phyloP scores from a whole-genome alignment of 768 basidiomycete genomes.

The Astraeus odoratus region DNA sequence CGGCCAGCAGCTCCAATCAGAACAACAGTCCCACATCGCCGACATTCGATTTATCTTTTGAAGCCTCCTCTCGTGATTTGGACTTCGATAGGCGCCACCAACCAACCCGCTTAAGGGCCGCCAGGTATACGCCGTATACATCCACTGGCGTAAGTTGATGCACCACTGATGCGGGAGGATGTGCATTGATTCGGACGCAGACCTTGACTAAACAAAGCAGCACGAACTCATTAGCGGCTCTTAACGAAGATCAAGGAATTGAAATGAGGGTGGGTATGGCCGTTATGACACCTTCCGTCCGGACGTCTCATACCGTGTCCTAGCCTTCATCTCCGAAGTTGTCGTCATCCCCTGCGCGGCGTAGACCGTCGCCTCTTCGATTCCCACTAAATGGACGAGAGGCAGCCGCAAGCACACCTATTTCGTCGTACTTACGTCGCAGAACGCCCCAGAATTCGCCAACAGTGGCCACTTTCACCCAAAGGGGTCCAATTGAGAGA shows the following conservation, averaged over 20 bases:
- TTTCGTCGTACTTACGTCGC: slow-evolving; percentile 73
- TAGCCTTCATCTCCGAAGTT: slow-evolving; percentile 30
- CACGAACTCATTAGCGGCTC: slow-evolving; percentile 30
- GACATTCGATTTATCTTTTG: slow-evolving; percentile 29
- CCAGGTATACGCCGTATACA: slow-evolving; percentile 26
- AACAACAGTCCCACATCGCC: slow-evolving; percentile 24
- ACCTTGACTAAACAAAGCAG: slow-evolving; percentile 40
- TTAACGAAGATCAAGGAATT: slow-evolving; percentile 19
- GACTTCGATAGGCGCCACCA: slow-evolving; percentile 24
- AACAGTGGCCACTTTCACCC: slow-evolving; percentile 56
- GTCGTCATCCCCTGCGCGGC: slow-evolving; percentile 37
- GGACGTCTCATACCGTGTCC: slow-evolving; percentile 27
- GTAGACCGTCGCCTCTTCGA: slow-evolving; percentile 38
- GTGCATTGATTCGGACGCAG: slow-evolving; percentile 18
- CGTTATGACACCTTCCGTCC: slow-evolving; percentile 21
- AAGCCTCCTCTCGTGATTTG: slow-evolving; percentile 21
- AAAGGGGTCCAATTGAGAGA: slow-evolving; percentile 22
- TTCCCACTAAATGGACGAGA: slow-evolving; percentile 47
- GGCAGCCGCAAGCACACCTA: slow-evolving; percentile 61
- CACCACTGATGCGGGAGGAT: neutral
- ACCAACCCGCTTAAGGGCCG: slow-evolving; percentile 20
- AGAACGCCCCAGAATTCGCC: slow-evolving; percentile 73
- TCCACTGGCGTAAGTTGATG: slow-evolving; percentile 20
- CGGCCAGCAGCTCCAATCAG: slow-evolving; percentile 34
- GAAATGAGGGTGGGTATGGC: slow-evolving; percentile 29